Percentiles rank a stretch among this genome's conserved stretches.
Conservation (phyloP, 1,284 basidiomycete species). For the Ustilago xerochloae region DNA sequence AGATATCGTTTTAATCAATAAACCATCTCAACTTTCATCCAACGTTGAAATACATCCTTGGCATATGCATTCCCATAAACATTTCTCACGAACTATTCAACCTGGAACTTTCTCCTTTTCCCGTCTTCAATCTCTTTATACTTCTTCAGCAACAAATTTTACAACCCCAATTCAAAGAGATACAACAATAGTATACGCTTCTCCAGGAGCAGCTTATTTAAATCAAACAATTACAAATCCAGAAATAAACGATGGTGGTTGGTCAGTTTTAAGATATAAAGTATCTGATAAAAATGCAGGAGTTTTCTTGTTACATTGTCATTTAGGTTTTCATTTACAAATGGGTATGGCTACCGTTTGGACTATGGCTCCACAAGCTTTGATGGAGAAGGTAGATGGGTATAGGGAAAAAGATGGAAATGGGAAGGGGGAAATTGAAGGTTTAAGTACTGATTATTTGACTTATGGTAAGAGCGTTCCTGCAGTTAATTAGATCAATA, state of each 20-base stretch:
- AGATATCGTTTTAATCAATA: constrained; percentile 57
- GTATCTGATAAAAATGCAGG: constrained; percentile 25
- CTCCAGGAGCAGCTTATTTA: constrained; percentile 36
- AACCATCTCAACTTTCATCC: not conserved
- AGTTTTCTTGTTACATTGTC: constrained; percentile 50
- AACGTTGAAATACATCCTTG: constrained; percentile 52
- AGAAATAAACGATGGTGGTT: constrained; percentile 33
- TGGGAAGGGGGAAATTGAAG: not conserved
- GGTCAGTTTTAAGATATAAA: constrained; percentile 47
- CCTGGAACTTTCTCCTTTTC: constrained; percentile 45
- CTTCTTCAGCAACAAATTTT: not conserved
- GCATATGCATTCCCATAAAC: constrained; percentile 54
- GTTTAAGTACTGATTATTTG: constrained; percentile 1
- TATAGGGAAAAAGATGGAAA: constrained; percentile 13
- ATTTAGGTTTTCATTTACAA: constrained; percentile 38
- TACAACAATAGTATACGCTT: constrained; percentile 46
- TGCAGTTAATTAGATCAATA: not conserved
- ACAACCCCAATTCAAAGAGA: constrained; percentile 42
- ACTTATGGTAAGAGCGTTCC: not conserved
- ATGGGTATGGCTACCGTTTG: constrained; percentile 58
- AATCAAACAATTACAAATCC: constrained; percentile 29
- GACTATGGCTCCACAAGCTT: constrained; percentile 24
- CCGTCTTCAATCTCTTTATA: constrained; percentile 8
- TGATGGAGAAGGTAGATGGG: constrained; percentile 1
- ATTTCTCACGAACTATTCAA: constrained; percentile 39